phyloP scores from a whole-genome alignment of 2,329 filamentous ascomycete species.

The Lecanicillium sp. region DNA sequence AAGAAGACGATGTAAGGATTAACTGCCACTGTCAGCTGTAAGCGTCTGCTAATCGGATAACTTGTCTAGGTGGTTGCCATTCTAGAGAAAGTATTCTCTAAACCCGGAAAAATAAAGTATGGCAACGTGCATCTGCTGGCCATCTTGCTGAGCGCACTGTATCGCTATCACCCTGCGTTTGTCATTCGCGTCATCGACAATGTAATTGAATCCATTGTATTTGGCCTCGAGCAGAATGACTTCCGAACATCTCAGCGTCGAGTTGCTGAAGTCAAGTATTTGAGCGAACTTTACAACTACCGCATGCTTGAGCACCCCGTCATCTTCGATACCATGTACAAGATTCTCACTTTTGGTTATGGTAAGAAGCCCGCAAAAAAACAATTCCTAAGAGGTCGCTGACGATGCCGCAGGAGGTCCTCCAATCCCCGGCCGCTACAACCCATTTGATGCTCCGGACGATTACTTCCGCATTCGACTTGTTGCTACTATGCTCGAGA shows the following conservation, averaged over 20 bases:
- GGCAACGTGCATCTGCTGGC: slow-evolving; percentile 92
- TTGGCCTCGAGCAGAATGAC: slow-evolving; percentile 90
- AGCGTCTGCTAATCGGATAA: slow-evolving; percentile 7
- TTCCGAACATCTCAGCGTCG: slow-evolving; percentile 96
- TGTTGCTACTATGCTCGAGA: slow-evolving; percentile 83
- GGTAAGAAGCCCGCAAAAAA: slow-evolving; percentile 33
- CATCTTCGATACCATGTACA: slow-evolving; percentile 92
- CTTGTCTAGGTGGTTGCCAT: slow-evolving; percentile 59
- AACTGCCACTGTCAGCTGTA: not conserved
- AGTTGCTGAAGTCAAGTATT: slow-evolving; percentile 90
- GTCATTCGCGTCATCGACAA: slow-evolving; percentile 89
- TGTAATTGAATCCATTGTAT: slow-evolving; percentile 75
- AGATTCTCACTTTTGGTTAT: slow-evolving; percentile 88
- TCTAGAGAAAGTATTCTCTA: slow-evolving; percentile 86
- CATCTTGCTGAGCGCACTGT: slow-evolving; percentile 79
- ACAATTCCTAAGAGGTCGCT: slow-evolving; percentile 4
- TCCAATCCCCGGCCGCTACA: slow-evolving; percentile 69
- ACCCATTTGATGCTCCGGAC: slow-evolving; percentile 76
- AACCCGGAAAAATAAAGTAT: slow-evolving; percentile 95
- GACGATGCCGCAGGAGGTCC: slow-evolving; percentile 52
- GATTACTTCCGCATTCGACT: slow-evolving; percentile 95
- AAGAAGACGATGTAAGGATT: slow-evolving; percentile 68
- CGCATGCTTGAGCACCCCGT: slow-evolving; percentile 92
- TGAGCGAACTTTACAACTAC: slow-evolving; percentile 96
- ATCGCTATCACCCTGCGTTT: slow-evolving; percentile 87